Evolutionary conservation across 495 filamentous ascomycete species (phyloP).

Genomic region (Sphaerosporella brunnea): DNA sequence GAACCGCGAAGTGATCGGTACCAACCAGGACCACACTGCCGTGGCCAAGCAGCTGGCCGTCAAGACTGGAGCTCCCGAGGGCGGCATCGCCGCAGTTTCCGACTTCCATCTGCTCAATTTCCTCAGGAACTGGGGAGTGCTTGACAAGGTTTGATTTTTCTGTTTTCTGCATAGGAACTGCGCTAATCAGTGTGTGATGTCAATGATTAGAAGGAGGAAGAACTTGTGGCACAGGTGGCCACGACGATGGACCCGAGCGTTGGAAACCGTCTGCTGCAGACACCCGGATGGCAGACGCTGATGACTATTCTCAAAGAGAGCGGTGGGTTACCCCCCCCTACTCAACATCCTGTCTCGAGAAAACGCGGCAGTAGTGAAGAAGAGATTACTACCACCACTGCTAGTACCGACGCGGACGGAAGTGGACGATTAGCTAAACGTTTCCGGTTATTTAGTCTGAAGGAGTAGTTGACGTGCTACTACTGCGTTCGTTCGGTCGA

Average conservation of each 20-base stretch:
- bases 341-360: too few species aligned
- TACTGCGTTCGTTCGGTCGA: too few species aligned
- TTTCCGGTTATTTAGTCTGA: constrained; percentile 95
- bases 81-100: constrained; percentile 51
- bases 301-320: constrained; percentile 82
- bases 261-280: constrained; percentile 62
- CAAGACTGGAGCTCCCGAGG: constrained; percentile 33
- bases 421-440: constrained; percentile 85
- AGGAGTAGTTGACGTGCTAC: constrained; percentile 30
- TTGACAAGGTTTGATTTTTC: constrained; percentile 51
- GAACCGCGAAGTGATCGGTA: constrained; percentile 70
- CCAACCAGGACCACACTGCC: constrained; percentile 53
- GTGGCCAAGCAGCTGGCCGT: constrained; percentile 46
- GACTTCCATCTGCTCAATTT: constrained; percentile 90
- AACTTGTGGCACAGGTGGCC: constrained; percentile 68
- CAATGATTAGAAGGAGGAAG: constrained; percentile 60
- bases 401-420: too few species aligned
- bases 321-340: constrained; percentile 77
- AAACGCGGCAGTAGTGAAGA: neutral
- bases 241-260: constrained; percentile 58
- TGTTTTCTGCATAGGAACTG: neutral
- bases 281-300: constrained; percentile 80
- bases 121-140: constrained; percentile 57
- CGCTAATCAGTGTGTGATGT: too few species aligned
- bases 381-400: constrained; percentile 32